Percentiles rank a stretch among this genome's conserved stretches.
Evolutionary conservation across 2,329 filamentous ascomycete species (phyloP).

Genomic region (Decorospora gaudefroyi): DNA sequence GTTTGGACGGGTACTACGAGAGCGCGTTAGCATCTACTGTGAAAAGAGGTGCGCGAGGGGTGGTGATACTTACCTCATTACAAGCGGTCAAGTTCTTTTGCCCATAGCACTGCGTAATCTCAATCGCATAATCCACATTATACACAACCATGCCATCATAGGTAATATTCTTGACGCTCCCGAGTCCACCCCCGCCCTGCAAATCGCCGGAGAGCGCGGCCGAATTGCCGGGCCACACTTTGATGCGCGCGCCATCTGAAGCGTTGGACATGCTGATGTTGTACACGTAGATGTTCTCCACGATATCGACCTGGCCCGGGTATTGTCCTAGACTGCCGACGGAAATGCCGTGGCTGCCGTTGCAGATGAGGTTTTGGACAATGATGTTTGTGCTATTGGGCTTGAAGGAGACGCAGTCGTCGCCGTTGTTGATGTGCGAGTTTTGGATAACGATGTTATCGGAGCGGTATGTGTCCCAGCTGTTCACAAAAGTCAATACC

Average conservation of each 20-base stretch:
- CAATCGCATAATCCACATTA: conserved; percentile 68
- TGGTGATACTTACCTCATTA: conserved; percentile 45
- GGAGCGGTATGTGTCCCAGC: conserved; percentile 65
- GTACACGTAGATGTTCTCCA: conserved; percentile 66
- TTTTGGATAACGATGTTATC: conserved; percentile 68
- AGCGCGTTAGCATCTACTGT: conserved; percentile 2
- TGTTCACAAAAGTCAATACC: background rate
- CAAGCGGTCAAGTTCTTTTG: conserved; percentile 67
- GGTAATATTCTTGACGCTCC: conserved; percentile 68
- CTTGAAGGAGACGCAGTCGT: conserved; percentile 76
- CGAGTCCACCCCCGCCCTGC: conserved; percentile 67
- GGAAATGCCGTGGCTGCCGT: conserved; percentile 72
- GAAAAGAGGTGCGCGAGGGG: too few species aligned
- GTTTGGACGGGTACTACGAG: conserved; percentile 55
- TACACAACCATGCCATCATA: conserved; percentile 64
- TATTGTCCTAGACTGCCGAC: conserved; percentile 76
- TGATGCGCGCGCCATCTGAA: conserved; percentile 70
- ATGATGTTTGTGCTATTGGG: conserved; percentile 71
- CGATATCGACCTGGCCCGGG: conserved; percentile 64
- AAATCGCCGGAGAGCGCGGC: conserved; percentile 63
- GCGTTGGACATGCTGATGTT: conserved; percentile 48
- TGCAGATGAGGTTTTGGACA: conserved; percentile 68
- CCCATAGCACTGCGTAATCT: conserved; percentile 68
- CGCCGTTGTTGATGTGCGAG: conserved; percentile 66
- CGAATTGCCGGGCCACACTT: conserved; percentile 68